Conservation (phyloP, 306 rosid species). For the Chamaecrista fasciculata region DNA sequence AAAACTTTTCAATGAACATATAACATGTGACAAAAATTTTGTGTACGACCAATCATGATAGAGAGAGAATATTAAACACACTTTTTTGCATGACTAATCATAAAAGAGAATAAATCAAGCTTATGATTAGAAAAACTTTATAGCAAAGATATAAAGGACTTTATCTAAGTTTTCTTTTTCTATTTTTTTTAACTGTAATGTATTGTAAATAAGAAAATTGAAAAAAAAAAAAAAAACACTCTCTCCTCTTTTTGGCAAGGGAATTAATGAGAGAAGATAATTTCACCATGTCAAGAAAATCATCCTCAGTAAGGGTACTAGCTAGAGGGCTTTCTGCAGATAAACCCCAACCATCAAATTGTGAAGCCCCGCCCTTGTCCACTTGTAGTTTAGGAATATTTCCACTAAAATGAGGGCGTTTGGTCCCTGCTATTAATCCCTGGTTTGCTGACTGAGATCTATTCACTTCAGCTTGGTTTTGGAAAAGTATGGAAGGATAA, state of each 20-base stretch:
- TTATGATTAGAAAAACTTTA: too few relatives aligned
- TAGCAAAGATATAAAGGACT: too few relatives aligned
- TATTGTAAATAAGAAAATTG: too few relatives aligned
- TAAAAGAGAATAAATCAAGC: too few relatives aligned
- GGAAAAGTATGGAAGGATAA: conserved; percentile 45
- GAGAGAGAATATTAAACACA: too few relatives aligned
- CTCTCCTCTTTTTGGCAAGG: too few relatives aligned
- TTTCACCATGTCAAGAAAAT: conserved; percentile 72
- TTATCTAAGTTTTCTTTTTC: too few relatives aligned
- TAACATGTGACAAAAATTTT: too few relatives aligned
- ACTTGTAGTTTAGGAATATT: conserved; percentile 35
- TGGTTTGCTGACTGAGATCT: conserved; percentile 41
- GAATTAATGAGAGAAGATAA: neutral
- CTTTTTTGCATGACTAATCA: too few relatives aligned
- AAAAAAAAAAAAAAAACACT: too few relatives aligned
- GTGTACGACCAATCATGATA: too few relatives aligned
- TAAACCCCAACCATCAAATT: conserved; percentile 47
- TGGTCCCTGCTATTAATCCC: conserved; percentile 42
- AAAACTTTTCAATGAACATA: too few relatives aligned
- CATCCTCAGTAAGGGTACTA: conserved; percentile 63
- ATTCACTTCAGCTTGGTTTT: conserved; percentile 46
- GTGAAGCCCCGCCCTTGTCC: conserved; percentile 45
- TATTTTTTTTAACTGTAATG: neutral
- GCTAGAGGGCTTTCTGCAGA: conserved; percentile 53
- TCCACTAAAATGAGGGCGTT: conserved; percentile 36